phyloP scores from a whole-genome alignment of 164 flowering plant genomes.

The Magnolia sinica region DNA sequence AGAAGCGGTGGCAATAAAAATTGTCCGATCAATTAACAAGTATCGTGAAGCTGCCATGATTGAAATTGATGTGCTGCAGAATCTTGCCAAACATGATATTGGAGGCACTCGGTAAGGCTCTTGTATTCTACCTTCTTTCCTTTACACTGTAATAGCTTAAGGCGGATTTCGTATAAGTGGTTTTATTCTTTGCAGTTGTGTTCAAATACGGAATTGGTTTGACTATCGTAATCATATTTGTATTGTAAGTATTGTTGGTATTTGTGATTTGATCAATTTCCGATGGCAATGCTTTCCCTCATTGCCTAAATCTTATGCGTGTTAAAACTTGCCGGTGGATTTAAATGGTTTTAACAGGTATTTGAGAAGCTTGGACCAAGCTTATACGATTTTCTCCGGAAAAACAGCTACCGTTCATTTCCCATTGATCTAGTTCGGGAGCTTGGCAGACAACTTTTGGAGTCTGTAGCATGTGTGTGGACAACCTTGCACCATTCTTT shows the following conservation, averaged over 20 bases:
- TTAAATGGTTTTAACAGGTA: constrained; percentile 87
- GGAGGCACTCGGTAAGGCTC: constrained; percentile 69
- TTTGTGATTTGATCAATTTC: constrained; percentile 47
- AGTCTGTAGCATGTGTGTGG: constrained; percentile 99
- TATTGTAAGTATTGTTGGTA: constrained; percentile 83
- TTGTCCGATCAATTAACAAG: constrained; percentile 75
- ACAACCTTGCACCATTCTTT: constrained; percentile 44
- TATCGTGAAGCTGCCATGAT: constrained; percentile 98
- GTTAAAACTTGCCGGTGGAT: constrained; percentile 68
- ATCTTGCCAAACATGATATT: constrained; percentile 69
- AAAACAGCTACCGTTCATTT: constrained; percentile 94
- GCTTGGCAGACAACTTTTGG: constrained; percentile 98
- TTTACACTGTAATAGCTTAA: constrained; percentile 22
- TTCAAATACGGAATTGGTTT: constrained; percentile 99
- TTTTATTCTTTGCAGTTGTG: constrained; percentile 96
- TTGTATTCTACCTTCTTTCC: constrained; percentile 5
- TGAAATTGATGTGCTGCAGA: constrained; percentile 84
- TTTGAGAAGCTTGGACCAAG: constrained; percentile 99
- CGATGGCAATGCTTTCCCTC: constrained; percentile 29
- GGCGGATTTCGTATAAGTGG: constrained; percentile 45
- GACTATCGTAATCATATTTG: constrained; percentile 99
- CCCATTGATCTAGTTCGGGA: constrained; percentile 99
- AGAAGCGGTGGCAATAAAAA: constrained; percentile 85
- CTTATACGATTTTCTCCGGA: constrained; percentile 98
- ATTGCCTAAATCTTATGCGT: constrained; percentile 48